Percentiles rank a stretch among this genome's conserved stretches.
These are phyloP conservation scores for Logfia minima DNA, from an alignment of 129 eudicot genomes.

Conservation along the genomic window DNA sequence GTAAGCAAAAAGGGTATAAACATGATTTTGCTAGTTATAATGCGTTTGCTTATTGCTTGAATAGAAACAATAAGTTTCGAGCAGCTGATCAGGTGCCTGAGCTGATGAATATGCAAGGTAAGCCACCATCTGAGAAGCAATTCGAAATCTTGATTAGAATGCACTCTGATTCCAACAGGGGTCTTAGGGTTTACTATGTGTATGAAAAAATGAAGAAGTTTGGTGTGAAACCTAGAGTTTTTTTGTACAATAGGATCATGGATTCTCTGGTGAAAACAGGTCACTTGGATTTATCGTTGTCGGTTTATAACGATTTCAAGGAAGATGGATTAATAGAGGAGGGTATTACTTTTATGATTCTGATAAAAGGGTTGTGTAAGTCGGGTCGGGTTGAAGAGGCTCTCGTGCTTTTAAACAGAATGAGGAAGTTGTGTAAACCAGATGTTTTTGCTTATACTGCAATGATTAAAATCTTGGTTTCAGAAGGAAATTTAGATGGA, in stretches of 20 bases:
- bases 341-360: constrained; percentile 73
- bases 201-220: constrained; percentile 95
- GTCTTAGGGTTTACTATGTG: constrained; percentile 84
- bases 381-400: constrained; percentile 63
- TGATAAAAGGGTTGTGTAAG: constrained; percentile 89
- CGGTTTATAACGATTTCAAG: constrained; percentile 80
- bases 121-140: constrained; percentile 80
- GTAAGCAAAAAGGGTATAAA: constrained; percentile 85
- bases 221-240: constrained; percentile 80
- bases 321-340: constrained; percentile 66
- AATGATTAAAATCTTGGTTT: constrained; percentile 67
- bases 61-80: constrained; percentile 64
- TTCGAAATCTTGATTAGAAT: constrained; percentile 87
- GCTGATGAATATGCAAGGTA: constrained; percentile 91
- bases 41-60: constrained; percentile 83
- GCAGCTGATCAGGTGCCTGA: constrained; percentile 96
- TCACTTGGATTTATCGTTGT: constrained; percentile 64
- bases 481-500: constrained; percentile 69
- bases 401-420: constrained; percentile 45
- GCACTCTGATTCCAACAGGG: constrained; percentile 88
- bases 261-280: constrained; percentile 80
- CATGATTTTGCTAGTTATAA: constrained; percentile 84
- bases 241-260: constrained; percentile 77
- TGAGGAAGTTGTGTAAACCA: constrained; percentile 80
- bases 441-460: constrained; percentile 97